Evolutionary conservation across 306 rosid genomes (phyloP).

Genomic region (Medicago arabica): DNA sequence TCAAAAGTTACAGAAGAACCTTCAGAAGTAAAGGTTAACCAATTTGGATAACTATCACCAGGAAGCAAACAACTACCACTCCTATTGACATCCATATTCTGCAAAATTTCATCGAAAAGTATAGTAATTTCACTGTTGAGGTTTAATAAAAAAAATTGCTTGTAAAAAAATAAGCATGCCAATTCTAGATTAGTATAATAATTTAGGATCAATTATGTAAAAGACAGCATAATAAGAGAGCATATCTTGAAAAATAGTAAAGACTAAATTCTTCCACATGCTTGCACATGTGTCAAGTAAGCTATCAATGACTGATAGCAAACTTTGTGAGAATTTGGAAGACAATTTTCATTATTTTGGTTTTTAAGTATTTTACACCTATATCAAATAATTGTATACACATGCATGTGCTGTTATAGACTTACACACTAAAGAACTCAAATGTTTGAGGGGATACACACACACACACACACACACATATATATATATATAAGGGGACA

Average conservation of each 20-base stretch:
- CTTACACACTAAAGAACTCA: background rate
- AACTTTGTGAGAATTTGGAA: too few relatives aligned
- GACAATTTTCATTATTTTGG: background rate
- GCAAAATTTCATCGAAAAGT: background rate
- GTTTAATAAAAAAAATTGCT: background rate
- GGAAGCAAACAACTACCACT: slow-evolving; percentile 9
- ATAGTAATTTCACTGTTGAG: background rate
- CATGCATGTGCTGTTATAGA: background rate
- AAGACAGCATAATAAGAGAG: background rate
- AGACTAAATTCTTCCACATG: too few relatives aligned
- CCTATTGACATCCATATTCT: too few relatives aligned
- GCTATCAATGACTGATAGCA: too few relatives aligned
- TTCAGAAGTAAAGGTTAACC: slow-evolving; percentile 19
- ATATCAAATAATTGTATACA: background rate
- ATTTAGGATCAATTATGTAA: background rate
- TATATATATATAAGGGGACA: background rate
- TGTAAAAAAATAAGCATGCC: background rate
- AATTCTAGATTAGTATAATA: background rate
- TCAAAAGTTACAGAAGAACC: slow-evolving; percentile 24
- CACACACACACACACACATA: background rate
- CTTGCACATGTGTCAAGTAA: too few relatives aligned
- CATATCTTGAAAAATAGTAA: too few relatives aligned
- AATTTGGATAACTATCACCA: slow-evolving; percentile 21
- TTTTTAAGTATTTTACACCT: background rate
- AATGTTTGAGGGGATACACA: background rate